phyloP scores from a whole-genome alignment of 139 green algal species.

The Monoraphidium neglectum region DNA sequence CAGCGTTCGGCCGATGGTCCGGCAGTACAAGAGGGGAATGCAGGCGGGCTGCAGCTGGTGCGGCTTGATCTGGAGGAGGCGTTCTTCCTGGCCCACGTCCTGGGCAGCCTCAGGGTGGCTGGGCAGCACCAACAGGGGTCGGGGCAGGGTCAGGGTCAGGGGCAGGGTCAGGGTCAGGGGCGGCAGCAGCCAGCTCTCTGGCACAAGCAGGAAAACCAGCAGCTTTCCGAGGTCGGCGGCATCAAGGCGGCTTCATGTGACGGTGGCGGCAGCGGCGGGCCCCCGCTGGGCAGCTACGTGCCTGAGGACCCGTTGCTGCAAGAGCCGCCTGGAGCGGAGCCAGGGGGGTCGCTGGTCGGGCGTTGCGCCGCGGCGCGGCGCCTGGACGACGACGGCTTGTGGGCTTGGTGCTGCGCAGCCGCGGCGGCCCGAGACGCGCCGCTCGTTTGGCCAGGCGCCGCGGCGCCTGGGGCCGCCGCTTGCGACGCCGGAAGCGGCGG shows the following conservation, averaged over 20 bases:
- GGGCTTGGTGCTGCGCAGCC: slow-evolving; percentile 13
- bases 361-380: not conserved
- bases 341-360: not conserved
- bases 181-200: not conserved
- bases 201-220: not conserved
- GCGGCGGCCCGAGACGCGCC: not conserved
- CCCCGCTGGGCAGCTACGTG: not conserved
- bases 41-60: slow-evolving; percentile 26
- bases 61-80: slow-evolving; percentile 46
- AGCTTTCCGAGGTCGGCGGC: slow-evolving; percentile 5
- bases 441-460: too few relatives aligned
- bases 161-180: not conserved
- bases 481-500: not conserved
- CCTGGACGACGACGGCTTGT: slow-evolving; percentile 15
- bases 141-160: not conserved
- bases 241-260: not conserved
- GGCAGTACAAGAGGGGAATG: too few relatives aligned
- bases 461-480: too few relatives aligned
- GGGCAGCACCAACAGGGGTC: not conserved
- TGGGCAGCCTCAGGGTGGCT: slow-evolving; percentile 35
- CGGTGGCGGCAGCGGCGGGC: slow-evolving; percentile 19
- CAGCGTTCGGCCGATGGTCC: too few relatives aligned
- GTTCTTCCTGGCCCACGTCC: slow-evolving; percentile 46
- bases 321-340: not conserved
- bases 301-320: not conserved